Conservation (phyloP, 352 stramenopile species). For the Globisporangium spinosum region DNA sequence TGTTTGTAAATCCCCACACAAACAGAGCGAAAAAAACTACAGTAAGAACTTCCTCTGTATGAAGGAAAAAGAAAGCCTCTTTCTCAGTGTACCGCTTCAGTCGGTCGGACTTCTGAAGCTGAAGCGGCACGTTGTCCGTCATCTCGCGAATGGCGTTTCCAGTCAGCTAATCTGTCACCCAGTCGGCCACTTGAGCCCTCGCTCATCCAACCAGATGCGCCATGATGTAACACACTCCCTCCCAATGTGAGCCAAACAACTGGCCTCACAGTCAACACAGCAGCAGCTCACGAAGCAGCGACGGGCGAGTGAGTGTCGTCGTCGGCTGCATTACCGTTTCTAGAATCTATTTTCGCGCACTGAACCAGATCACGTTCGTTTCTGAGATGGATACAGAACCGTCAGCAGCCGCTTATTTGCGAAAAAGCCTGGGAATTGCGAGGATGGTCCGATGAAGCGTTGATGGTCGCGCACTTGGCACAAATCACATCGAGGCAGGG, state of each 20-base stretch:
- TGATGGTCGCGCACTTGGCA: not conserved
- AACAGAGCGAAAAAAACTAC: too few species aligned
- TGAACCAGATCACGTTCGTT: not conserved
- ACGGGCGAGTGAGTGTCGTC: not conserved
- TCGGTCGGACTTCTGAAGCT: not conserved
- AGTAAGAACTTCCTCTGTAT: too few species aligned
- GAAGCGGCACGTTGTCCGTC: conserved; percentile 3
- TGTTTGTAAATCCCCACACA: not conserved
- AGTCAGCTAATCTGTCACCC: not conserved
- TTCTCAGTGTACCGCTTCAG: not conserved
- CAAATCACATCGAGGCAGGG: too few species aligned
- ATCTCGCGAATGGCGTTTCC: not conserved
- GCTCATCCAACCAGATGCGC: not conserved
- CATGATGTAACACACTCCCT: not conserved
- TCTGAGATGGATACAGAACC: conserved; percentile 2
- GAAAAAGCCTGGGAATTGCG: not conserved
- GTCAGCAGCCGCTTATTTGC: not conserved
- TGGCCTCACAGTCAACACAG: too few species aligned
- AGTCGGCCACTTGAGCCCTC: not conserved
- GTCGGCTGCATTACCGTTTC: not conserved
- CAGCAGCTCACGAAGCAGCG: not conserved
- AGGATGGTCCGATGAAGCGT: not conserved
- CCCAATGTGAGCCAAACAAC: not conserved
- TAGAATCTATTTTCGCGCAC: not conserved
- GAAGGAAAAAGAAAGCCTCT: not conserved